phyloP scores from a whole-genome alignment of 2,329 filamentous ascomycete species.

The Periconia digitata region DNA sequence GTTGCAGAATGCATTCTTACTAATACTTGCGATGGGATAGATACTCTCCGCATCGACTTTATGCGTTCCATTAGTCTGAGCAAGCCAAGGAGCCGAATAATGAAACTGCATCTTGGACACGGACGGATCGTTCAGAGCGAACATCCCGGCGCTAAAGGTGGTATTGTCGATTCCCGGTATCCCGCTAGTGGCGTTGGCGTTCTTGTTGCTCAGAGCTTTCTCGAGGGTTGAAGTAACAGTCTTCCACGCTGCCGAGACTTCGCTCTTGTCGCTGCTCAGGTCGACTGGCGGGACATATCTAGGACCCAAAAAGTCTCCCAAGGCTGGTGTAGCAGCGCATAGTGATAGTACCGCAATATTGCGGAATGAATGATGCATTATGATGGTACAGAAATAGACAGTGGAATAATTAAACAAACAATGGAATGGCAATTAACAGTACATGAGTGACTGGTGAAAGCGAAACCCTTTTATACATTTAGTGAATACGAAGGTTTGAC shows the following conservation, averaged over 20 bases:
- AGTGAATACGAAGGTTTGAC: not conserved
- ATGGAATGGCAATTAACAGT: not conserved
- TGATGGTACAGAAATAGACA: not conserved
- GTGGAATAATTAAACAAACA: not conserved
- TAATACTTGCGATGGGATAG: conserved; percentile 45
- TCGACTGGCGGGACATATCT: conserved; percentile 39
- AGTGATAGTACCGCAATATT: not conserved
- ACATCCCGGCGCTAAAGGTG: conserved; percentile 46
- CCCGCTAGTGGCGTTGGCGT: conserved; percentile 7
- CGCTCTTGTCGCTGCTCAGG: conserved; percentile 36
- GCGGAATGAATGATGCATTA: not conserved
- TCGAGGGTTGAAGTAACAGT: conserved; percentile 33
- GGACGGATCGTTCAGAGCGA: conserved; percentile 41
- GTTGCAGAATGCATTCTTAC: not conserved
- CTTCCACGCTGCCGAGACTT: conserved; percentile 36
- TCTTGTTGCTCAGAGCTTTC: conserved; percentile 8
- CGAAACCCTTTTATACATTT: too few species aligned
- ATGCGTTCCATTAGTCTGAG: conserved; percentile 31
- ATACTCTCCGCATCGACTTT: conserved; percentile 45
- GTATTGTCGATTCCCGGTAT: conserved; percentile 26
- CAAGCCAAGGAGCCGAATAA: conserved; percentile 38
- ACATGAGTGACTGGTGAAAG: not conserved
- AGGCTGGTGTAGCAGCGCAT: not conserved
- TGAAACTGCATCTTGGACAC: conserved; percentile 42
- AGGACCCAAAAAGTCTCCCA: not conserved